These are phyloP conservation scores for Zygotorulaspora sp. DNA, from an alignment of 805 yeast genomes.

Conservation along the genomic window DNA sequence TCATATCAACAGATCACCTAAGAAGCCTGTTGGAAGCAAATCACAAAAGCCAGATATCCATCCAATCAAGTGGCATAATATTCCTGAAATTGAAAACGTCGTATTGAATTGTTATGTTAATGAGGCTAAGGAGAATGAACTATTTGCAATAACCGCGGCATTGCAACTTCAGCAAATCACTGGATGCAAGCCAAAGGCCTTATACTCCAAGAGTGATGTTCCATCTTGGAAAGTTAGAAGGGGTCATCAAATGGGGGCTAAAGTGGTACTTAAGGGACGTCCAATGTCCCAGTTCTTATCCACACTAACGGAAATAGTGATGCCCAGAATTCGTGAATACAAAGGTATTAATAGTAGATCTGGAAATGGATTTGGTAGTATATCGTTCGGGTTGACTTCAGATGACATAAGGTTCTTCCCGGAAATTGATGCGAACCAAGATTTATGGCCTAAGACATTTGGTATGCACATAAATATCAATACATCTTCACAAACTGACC, in stretches of 20 bases:
- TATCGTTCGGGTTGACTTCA: constrained; percentile 76
- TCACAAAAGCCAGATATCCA: constrained; percentile 70
- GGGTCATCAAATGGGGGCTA: constrained; percentile 90
- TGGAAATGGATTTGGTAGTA: constrained; percentile 83
- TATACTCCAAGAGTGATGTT: constrained; percentile 73
- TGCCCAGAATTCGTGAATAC: constrained; percentile 89
- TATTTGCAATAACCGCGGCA: constrained; percentile 69
- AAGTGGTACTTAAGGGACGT: constrained; percentile 68
- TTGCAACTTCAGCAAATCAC: constrained; percentile 89
- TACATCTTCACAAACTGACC: constrained; percentile 85
- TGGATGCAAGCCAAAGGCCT: constrained; percentile 73
- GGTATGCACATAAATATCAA: constrained; percentile 83
- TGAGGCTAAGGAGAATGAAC: constrained; percentile 63
- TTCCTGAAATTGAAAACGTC: constrained; percentile 69
- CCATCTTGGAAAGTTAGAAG: constrained; percentile 82
- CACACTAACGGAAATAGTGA: constrained; percentile 84
- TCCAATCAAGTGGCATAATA: constrained; percentile 60
- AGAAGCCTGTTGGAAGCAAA: constrained; percentile 70
- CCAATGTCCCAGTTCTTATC: constrained; percentile 81
- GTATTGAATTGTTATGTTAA: constrained; percentile 72
- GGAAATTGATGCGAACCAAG: constrained; percentile 86
- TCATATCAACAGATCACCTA: constrained; percentile 74
- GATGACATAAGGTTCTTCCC: constrained; percentile 83
- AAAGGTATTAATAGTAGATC: constrained; percentile 67
- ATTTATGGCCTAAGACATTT: constrained; percentile 79